Evolutionary conservation across 192 early-diverging fungal species (phyloP), one percentile per base, ranked within the genome.

Genomic region (Umbelopsis isabellina): DNA sequence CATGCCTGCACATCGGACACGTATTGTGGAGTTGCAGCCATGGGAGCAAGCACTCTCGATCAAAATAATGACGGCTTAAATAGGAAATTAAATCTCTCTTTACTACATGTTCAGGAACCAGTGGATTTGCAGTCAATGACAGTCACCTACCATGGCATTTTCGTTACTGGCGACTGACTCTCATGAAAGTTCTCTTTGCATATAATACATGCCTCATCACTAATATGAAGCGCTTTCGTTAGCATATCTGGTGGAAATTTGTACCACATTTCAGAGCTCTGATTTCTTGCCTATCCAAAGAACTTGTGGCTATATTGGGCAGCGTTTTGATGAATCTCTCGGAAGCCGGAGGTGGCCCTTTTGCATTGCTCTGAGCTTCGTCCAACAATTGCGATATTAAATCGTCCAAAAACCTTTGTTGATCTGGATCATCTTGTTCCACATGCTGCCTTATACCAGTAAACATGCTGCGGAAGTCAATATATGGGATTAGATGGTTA

Each of bases 341-440:
- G 4, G 79, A 80, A 8, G 79, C 79, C 45, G 79, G 79, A 66
- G 79, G 79, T 22, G 79, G 79, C 2, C 79, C 79, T 55, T 80
- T 80, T 15, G 69, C 75, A 30, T 75, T 68, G 25, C 49, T 68
- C 46, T 80, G 74, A 33, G 79, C 75, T 46, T 80, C 79, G 49
- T 80, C 79, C 13, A 80, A 48, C 18, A 80, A 52, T 44, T 80
- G 79, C 1, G 79, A 80, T 21, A 80, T 74, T 16, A 80, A 27
- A 58, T 80, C 71, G 52, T 80, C 79, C 33, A 80, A 49, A 48
- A 80, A 80, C 46, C 71, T 67, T 41, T 80, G 71, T 49, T 80
- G 74, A 33, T 75, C 46, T 18, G 35, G 66, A 72, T 80, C 73
- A 21, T 74, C 78, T 21, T 66, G 33, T 61, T 61, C 55, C 27